These are phyloP conservation scores for Puccinia horiana DNA, from an alignment of 1,284 basidiomycete species.

Conservation along the genomic window DNA sequence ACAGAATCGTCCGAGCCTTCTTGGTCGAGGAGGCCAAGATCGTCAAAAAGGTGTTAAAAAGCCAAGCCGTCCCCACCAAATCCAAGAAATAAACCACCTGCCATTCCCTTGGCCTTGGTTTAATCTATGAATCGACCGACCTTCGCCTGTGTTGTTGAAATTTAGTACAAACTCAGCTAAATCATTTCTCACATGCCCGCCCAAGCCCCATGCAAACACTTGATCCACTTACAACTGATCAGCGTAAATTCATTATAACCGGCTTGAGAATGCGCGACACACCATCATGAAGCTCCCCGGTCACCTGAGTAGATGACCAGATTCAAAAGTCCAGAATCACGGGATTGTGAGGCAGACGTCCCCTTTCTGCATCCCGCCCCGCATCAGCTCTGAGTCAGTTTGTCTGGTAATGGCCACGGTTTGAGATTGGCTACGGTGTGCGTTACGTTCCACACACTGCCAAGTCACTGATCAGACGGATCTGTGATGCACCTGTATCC, in stretches of 20 bases:
- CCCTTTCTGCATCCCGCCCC: no score
- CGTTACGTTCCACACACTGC: no score
- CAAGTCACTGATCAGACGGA: no score
- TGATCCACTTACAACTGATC: neutral
- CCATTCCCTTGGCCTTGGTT: conserved; percentile 1
- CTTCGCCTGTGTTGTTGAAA: neutral
- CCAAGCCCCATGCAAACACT: neutral
- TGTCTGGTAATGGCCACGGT: no score
- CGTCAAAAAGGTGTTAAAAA: conserved; percentile 99
- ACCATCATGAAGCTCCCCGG: neutral
- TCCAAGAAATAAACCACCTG: conserved; percentile 41
- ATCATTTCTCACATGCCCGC: neutral
- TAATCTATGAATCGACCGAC: neutral
- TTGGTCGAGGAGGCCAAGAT: conserved; percentile 99
- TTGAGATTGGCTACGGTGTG: no score
- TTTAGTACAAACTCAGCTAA: neutral
- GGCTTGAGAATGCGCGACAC: no score
- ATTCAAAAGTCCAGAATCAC: no score
- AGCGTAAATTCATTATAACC: no score
- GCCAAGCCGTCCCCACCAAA: conserved; percentile 61
- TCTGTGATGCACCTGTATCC: no score
- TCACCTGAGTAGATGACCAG: neutral
- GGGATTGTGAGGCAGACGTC: no score
- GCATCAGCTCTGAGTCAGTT: no score
- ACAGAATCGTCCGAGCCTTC: conserved; percentile 95